A percentile compares a stretch with the other conserved stretches of the same genome.
These are phyloP conservation scores for Termitomyces sp. DNA, from an alignment of 1,284 basidiomycete species.

Conservation along the genomic window DNA sequence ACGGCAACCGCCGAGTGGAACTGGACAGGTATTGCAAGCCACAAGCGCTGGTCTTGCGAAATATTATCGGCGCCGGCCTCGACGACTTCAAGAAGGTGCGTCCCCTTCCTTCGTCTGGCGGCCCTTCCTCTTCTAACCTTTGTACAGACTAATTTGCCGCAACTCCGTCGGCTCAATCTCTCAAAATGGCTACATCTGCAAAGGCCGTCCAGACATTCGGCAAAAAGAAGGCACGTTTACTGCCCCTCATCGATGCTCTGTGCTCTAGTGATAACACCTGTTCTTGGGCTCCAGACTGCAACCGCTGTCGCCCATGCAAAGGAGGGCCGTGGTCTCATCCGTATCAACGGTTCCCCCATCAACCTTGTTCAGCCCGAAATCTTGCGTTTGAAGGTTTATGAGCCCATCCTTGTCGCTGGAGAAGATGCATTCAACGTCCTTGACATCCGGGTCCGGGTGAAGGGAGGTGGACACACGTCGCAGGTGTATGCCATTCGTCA, in stretches of 20 bases:
- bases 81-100: constrained; percentile 41
- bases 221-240: constrained; percentile 86
- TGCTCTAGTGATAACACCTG: constrained; percentile 5
- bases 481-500: constrained; percentile 99
- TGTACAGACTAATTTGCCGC: constrained; percentile 5
- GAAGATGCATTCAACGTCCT: constrained; percentile 81
- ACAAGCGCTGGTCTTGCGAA: constrained; percentile 21
- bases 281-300: constrained; percentile 63
- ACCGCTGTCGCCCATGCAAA: constrained; percentile 95
- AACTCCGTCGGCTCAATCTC: constrained; percentile 8
- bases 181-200: constrained; percentile 66
- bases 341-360: constrained; percentile 97
- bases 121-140: not conserved
- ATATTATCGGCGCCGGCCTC: constrained; percentile 32
- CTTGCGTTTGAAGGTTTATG: constrained; percentile 98
- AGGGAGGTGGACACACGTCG: constrained; percentile 99
- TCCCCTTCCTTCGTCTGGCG: constrained; percentile 10
- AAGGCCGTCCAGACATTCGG: constrained; percentile 96
- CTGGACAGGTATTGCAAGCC: constrained; percentile 36
- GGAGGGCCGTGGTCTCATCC: constrained; percentile 96
- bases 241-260: not conserved
- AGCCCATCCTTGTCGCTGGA: constrained; percentile 87
- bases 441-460: constrained; percentile 97
- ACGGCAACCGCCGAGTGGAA: constrained; percentile 33
- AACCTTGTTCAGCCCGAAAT: constrained; percentile 92